Conservation (phyloP, 495 filamentous ascomycete genomes). For the Hyaloscypha finlandica region DNA sequence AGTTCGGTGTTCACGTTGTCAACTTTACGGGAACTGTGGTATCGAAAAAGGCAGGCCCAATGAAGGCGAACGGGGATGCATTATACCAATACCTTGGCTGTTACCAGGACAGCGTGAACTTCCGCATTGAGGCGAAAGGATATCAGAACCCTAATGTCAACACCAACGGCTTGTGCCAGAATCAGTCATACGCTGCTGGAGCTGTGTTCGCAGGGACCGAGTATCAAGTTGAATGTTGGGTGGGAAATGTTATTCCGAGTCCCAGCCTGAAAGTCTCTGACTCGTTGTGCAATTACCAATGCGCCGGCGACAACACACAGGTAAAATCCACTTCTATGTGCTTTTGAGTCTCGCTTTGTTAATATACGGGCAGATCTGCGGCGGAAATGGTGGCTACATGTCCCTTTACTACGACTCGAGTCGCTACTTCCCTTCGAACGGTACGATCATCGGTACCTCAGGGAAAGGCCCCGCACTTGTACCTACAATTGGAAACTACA, state of each 20-base stretch:
- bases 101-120: slow-evolving; percentile 37
- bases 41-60: slow-evolving; percentile 35
- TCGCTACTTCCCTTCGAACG: slow-evolving; percentile 14
- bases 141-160: slow-evolving; percentile 32
- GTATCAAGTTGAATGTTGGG: slow-evolving; percentile 38
- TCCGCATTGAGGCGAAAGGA: slow-evolving; percentile 35
- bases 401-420: slow-evolving; percentile 43
- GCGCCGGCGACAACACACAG: slow-evolving; percentile 14
- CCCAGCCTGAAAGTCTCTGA: slow-evolving; percentile 37
- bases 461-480: slow-evolving; percentile 23
- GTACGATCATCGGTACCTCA: slow-evolving; percentile 8
- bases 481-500: slow-evolving; percentile 19
- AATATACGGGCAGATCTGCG: slow-evolving; percentile 5
- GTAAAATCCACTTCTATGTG: neutral
- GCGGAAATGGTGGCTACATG: slow-evolving; percentile 40
- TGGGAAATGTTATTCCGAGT: slow-evolving; percentile 39
- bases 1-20: slow-evolving; percentile 39
- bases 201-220: slow-evolving; percentile 41
- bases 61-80: slow-evolving; percentile 30
- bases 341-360: neutral
- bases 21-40: slow-evolving; percentile 36
- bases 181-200: slow-evolving; percentile 31
- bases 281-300: slow-evolving; percentile 16
- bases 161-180: slow-evolving; percentile 41
- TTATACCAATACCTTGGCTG: slow-evolving; percentile 43